phyloP scores from a whole-genome alignment of 371 early-diverging fungal species.

The Haplosporangium sp. region DNA sequence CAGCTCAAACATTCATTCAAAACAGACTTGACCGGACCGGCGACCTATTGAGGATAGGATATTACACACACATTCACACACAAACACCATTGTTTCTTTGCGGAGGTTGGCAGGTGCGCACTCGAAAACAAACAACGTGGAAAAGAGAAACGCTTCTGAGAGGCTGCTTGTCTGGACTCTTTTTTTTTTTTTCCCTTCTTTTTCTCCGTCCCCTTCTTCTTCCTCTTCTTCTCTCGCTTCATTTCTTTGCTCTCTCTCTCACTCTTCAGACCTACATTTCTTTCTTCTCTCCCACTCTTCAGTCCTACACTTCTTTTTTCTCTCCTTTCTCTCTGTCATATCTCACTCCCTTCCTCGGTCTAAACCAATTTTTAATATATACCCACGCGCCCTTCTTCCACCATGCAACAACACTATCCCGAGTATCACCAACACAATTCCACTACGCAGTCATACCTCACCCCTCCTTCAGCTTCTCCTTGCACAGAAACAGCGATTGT shows the following conservation, averaged over 20 bases:
- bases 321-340: background rate
- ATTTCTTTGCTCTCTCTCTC: background rate
- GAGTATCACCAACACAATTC: background rate
- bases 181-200: background rate
- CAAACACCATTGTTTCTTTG: no score
- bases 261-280: background rate
- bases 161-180: no score
- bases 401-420: conserved; percentile 4
- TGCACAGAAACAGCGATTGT: conserved; percentile 4
- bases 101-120: no score
- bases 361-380: background rate
- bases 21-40: no score
- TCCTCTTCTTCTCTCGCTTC: conserved; percentile 2
- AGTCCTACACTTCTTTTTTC: background rate
- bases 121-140: no score
- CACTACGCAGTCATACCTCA: background rate
- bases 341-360: background rate
- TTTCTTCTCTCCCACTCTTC: conserved; percentile 1
- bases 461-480: background rate
- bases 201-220: background rate
- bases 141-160: no score
- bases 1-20: no score
- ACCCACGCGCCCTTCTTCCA: background rate
- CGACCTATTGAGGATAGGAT: no score
- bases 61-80: no score